A percentile compares a stretch with the other conserved stretches of the same genome.
These are phyloP conservation scores for Starmerella powellii DNA, from an alignment of 805 yeast genomes.

Conservation along the genomic window DNA sequence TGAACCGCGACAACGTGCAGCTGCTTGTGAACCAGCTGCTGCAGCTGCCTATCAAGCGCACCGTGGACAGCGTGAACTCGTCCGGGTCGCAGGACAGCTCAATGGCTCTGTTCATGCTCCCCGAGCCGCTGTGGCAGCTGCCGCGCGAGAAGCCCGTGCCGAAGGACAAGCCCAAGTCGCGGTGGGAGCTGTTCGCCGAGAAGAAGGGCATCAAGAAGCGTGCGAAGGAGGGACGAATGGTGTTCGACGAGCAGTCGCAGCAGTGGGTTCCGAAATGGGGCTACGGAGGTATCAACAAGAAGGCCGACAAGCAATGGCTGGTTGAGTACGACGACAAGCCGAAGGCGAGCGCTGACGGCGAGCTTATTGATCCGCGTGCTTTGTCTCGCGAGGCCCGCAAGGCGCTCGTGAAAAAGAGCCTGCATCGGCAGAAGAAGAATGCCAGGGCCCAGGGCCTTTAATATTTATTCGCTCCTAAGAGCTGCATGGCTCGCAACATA, in stretches of 20 bases:
- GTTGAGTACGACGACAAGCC: constrained; percentile 69
- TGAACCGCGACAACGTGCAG: constrained; percentile 87
- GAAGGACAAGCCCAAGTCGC: constrained; percentile 80
- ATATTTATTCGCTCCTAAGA: neutral
- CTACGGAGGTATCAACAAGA: constrained; percentile 82
- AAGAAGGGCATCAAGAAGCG: constrained; percentile 89
- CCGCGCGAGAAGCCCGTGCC: constrained; percentile 97
- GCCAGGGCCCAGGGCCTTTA: constrained; percentile 19
- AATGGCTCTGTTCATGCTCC: constrained; percentile 72
- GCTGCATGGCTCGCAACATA: no score
- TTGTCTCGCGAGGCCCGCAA: constrained; percentile 73
- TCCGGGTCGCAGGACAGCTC: constrained; percentile 53
- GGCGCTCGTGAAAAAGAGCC: constrained; percentile 72
- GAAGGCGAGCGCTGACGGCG: constrained; percentile 29
- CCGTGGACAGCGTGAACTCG: constrained; percentile 56
- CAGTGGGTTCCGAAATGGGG: constrained; percentile 99
- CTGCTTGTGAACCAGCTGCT: constrained; percentile 78
- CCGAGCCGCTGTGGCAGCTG: constrained; percentile 65
- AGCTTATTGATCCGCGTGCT: constrained; percentile 76
- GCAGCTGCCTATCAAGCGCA: constrained; percentile 77
- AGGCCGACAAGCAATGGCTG: constrained; percentile 81
- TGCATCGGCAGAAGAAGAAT: constrained; percentile 73
- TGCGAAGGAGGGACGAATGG: constrained; percentile 79
- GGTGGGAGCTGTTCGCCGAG: constrained; percentile 94
- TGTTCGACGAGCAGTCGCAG: constrained; percentile 75